A percentile compares a stretch with the other conserved stretches of the same genome.
Evolutionary conservation across 225 moss, liverwort and hornwort species (phyloP).

Genomic region (Straminergon stramineum): DNA sequence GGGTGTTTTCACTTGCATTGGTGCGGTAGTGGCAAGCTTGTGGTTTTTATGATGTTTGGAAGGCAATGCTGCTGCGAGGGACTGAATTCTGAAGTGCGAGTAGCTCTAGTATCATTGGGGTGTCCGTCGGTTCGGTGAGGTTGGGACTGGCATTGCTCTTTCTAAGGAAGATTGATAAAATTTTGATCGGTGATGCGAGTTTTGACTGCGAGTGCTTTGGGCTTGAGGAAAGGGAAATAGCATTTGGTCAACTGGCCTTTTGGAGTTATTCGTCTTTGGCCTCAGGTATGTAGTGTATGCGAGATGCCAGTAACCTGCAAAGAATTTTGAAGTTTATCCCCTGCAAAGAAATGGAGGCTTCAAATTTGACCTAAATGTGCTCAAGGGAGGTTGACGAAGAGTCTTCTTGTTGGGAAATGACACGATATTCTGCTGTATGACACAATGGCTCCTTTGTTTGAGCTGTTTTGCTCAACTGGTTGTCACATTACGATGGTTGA

Average conservation of each 20-base stretch:
- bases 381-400: not conserved
- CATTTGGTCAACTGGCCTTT: not conserved
- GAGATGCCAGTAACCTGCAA: not conserved
- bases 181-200: not conserved
- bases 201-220: not conserved
- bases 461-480: not conserved
- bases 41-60: not conserved
- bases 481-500: not conserved
- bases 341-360: not conserved
- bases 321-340: not conserved
- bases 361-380: conserved; percentile 1
- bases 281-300: not conserved
- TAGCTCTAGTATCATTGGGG: not conserved
- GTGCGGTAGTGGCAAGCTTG: not conserved
- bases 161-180: not conserved
- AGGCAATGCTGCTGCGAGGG: conserved; percentile 1
- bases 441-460: not conserved
- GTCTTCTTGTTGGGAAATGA: not conserved
- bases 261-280: not conserved
- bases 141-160: not conserved
- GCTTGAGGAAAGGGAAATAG: not conserved
- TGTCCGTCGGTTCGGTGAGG: not conserved
- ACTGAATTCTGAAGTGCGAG: not conserved
- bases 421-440: not conserved
- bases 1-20: not conserved